These are phyloP conservation scores for Penicillium roqueforti DNA, from an alignment of 495 filamentous ascomycete species.

Conservation along the genomic window DNA sequence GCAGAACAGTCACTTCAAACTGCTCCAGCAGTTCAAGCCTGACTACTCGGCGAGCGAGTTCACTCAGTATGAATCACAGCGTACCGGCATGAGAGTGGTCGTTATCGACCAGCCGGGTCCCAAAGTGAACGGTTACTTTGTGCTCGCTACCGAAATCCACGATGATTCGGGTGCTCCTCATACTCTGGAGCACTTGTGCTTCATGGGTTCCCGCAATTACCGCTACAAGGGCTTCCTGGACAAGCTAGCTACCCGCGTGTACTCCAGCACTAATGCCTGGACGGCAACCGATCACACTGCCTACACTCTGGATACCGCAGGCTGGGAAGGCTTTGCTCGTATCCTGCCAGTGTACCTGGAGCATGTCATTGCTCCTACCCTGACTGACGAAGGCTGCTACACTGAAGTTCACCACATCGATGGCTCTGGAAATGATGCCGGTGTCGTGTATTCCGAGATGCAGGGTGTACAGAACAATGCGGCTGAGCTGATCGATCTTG, in stretches of 20 bases:
- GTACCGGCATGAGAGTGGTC: slow-evolving; percentile 90
- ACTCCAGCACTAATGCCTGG: slow-evolving; percentile 95
- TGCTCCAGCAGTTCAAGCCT: slow-evolving; percentile 75
- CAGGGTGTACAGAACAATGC: slow-evolving; percentile 86
- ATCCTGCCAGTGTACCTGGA: slow-evolving; percentile 95
- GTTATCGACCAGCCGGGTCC: slow-evolving; percentile 90
- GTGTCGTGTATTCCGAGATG: slow-evolving; percentile 99
- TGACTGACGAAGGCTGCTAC: slow-evolving; percentile 89
- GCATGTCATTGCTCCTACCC: slow-evolving; percentile 83
- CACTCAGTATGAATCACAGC: slow-evolving; percentile 80
- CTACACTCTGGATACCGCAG: slow-evolving; percentile 89
- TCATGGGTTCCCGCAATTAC: slow-evolving; percentile 96
- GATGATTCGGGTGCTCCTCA: slow-evolving; percentile 95
- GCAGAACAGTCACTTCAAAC: slow-evolving; percentile 62
- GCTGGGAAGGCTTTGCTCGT: slow-evolving; percentile 93
- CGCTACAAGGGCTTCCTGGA: slow-evolving; percentile 92
- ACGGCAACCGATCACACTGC: slow-evolving; percentile 92
- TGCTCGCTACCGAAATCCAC: slow-evolving; percentile 93
- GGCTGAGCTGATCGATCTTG: slow-evolving; percentile 77
- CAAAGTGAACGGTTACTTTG: slow-evolving; percentile 91
- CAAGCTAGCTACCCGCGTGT: slow-evolving; percentile 86
- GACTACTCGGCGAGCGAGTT: slow-evolving; percentile 84
- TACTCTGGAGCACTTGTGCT: slow-evolving; percentile 92
- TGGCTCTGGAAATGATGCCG: slow-evolving; percentile 88
- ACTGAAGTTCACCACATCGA: slow-evolving; percentile 97